Conservation (phyloP, 345 rosid genomes). For the Acer campestre region DNA sequence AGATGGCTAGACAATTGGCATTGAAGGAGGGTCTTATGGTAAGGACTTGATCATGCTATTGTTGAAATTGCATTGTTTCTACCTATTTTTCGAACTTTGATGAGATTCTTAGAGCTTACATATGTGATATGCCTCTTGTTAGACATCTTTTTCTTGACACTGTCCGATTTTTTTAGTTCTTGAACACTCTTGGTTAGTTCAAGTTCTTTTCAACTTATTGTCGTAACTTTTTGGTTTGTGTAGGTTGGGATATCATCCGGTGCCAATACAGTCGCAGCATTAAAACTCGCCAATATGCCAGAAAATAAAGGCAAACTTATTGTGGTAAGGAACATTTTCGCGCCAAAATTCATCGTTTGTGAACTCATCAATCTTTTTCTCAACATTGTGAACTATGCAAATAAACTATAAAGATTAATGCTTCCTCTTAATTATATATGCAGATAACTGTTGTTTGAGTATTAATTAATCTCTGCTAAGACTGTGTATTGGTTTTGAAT, state of each 20-base stretch:
- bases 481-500: too few species aligned
- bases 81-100: not conserved
- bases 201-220: not conserved
- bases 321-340: slow-evolving; percentile 58
- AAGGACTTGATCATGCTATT: slow-evolving; percentile 15
- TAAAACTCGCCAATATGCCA: slow-evolving; percentile 77
- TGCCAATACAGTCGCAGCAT: slow-evolving; percentile 90
- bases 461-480: too few species aligned
- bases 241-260: slow-evolving; percentile 98
- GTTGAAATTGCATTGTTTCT: not conserved
- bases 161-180: not conserved
- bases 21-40: slow-evolving; percentile 96
- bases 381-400: too few species aligned
- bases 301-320: slow-evolving; percentile 96
- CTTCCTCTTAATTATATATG: too few species aligned
- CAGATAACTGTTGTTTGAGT: too few species aligned
- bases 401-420: too few species aligned
- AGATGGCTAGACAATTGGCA: slow-evolving; percentile 95
- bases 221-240: slow-evolving; percentile 6
- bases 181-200: not conserved
- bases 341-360: too few species aligned
- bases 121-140: too few species aligned
- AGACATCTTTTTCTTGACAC: not conserved
- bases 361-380: too few species aligned
- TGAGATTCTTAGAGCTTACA: not conserved